A percentile compares a stretch with the other conserved stretches of the same genome.
phyloP scores from a whole-genome alignment of 805 yeast genomes.

The Metschnikowia bowlesiae region DNA sequence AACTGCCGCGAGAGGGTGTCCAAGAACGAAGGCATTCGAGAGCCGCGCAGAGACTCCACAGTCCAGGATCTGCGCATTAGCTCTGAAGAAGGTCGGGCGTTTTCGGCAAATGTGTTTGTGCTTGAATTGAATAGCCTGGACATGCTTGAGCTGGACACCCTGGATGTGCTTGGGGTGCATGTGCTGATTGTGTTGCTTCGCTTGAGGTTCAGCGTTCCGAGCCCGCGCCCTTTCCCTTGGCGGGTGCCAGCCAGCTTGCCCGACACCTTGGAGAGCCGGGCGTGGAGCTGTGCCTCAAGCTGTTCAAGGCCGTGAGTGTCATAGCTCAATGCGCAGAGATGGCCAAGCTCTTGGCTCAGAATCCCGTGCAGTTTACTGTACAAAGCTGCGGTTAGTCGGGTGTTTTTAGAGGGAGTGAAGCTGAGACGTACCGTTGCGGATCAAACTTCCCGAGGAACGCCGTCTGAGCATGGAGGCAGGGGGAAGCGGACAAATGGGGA shows the following conservation, averaged over 20 bases:
- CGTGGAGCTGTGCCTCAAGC: background rate
- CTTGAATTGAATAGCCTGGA: background rate
- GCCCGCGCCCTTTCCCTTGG: background rate
- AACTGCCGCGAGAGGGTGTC: constrained; percentile 1
- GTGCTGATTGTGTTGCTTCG: too few relatives aligned
- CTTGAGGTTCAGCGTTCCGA: background rate
- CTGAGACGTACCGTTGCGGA: constrained; percentile 13
- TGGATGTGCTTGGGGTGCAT: too few relatives aligned
- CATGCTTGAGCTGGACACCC: too few relatives aligned
- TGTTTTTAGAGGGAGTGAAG: background rate
- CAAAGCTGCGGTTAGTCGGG: constrained; percentile 35
- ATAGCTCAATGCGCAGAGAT: constrained; percentile 45
- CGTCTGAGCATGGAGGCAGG: background rate
- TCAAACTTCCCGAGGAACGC: background rate
- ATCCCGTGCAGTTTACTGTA: constrained; percentile 53
- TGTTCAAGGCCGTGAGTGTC: constrained; percentile 19
- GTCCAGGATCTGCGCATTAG: background rate
- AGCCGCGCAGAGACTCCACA: background rate
- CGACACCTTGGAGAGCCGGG: background rate
- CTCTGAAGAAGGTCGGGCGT: background rate
- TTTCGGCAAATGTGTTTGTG: background rate
- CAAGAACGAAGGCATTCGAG: constrained; percentile 2
- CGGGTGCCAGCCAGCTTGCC: background rate
- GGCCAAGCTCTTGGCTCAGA: constrained; percentile 50
- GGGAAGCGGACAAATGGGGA: background rate